Evolutionary conservation across 495 filamentous ascomycete species (phyloP), one percentile per base, ranked within the genome.

Genomic region (Ramalina peruviana): DNA sequence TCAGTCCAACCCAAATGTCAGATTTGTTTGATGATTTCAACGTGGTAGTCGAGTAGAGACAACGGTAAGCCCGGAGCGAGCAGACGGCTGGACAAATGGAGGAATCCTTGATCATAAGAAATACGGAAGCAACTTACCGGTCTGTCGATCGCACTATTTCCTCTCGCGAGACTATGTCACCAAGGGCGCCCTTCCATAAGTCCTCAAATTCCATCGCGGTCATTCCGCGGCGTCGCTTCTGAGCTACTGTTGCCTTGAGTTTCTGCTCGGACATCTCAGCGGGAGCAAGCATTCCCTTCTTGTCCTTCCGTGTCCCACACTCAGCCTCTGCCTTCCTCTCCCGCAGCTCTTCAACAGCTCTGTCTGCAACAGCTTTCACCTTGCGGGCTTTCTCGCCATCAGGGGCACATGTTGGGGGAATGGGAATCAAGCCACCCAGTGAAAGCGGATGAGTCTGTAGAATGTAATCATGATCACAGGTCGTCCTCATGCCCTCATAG

Each of bases 351-450:
- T 94, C 86, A 11, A 97, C 77, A 3, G 87, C 88, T 58, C 80
- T 82, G 64, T 97, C 82, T 4, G 87, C 87, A 21, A 98, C 87
- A 36, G 81, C 77, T 58, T 87, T 83, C 40, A 96, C 86, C 23
- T 81, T 79, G 43, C 88, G 82, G 17, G 82, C 85, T 60, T 94
- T 96, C 62, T 90, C 86, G 44, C 88, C 85, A 62, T 98, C 93
- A 1, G 93, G 82, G 62, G 95, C 90, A 62, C 92, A 98, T n/a
- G 83, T 87, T 12, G 92, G 90, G 1, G 90, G 78, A 25, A 97
- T 67, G 16, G 92, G 92, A 9, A 96, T 58, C 13, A 92, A 58
- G 4, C 92, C 90, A 20, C 82, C 80, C 0, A 96, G 60, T 0
- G 88, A 80, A 12, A 95, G 71, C 6, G 88, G 90, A 63, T 96